Conservation (phyloP, 495 filamentous ascomycete species). For the Neurospora sp. region DNA sequence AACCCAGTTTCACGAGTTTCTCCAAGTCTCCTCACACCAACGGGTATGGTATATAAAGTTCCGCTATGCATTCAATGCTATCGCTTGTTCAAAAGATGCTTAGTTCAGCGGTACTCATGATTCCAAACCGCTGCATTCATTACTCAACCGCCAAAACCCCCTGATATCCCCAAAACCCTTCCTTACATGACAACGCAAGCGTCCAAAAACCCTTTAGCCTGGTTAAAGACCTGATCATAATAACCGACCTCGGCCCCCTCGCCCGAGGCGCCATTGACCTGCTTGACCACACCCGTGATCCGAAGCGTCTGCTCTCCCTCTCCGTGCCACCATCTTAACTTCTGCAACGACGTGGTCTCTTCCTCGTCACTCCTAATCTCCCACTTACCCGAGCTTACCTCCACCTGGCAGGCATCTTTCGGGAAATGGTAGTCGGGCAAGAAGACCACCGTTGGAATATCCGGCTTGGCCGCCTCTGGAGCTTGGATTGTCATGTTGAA, state of each 20-base stretch:
- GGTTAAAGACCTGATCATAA: constrained; percentile 34
- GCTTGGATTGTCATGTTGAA: constrained; percentile 60
- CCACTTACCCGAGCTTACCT: constrained; percentile 83
- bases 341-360: constrained; percentile 56
- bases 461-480: constrained; percentile 38
- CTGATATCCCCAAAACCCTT: background rate
- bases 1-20: background rate
- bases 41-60: background rate
- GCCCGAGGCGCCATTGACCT: constrained; percentile 26
- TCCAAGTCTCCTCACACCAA: background rate
- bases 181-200: constrained; percentile 36
- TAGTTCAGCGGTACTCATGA: background rate
- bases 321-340: constrained; percentile 82
- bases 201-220: constrained; percentile 20
- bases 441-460: constrained; percentile 71
- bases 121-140: background rate
- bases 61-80: background rate
- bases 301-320: constrained; percentile 73
- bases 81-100: background rate
- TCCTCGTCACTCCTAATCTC: constrained; percentile 63
- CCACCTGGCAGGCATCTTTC: constrained; percentile 52
- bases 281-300: constrained; percentile 58
- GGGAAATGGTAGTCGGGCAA: constrained; percentile 94
- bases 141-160: background rate
- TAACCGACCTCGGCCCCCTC: constrained; percentile 31